A percentile compares a stretch with the other conserved stretches of the same genome.
phyloP scores from a whole-genome alignment of 768 basidiomycete species.

The Amyloporia xantha region DNA sequence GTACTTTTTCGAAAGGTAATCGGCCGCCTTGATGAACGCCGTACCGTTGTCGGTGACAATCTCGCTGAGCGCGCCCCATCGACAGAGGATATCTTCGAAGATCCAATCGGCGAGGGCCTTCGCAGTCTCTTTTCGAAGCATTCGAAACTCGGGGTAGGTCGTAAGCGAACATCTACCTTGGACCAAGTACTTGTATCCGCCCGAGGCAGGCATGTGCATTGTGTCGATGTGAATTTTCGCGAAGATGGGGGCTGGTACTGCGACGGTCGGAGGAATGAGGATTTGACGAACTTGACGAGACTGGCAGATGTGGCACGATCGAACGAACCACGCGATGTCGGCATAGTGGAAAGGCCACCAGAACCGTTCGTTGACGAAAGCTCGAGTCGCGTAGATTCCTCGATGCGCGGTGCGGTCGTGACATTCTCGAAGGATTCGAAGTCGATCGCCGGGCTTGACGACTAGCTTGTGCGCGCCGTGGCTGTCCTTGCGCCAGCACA shows the following conservation, averaged over 20 bases:
- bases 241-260: slow-evolving; percentile 22
- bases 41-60: slow-evolving; percentile 39
- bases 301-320: slow-evolving; percentile 35
- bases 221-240: slow-evolving; percentile 33
- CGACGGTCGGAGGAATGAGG: slow-evolving; percentile 17
- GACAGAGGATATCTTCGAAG: slow-evolving; percentile 30
- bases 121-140: slow-evolving; percentile 25
- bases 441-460: neutral
- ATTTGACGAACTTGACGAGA: slow-evolving; percentile 18
- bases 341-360: slow-evolving; percentile 22
- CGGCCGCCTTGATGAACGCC: slow-evolving; percentile 21
- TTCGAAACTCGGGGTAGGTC: slow-evolving; percentile 19
- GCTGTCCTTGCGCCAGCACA: slow-evolving; percentile 9
- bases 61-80: slow-evolving; percentile 32
- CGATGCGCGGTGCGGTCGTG: slow-evolving; percentile 18
- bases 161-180: slow-evolving; percentile 31
- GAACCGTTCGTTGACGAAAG: slow-evolving; percentile 10
- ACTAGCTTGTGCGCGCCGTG: slow-evolving; percentile 16
- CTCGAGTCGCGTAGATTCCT: slow-evolving; percentile 9
- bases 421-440: slow-evolving; percentile 5
- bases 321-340: slow-evolving; percentile 18
- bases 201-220: slow-evolving; percentile 33
- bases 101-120: slow-evolving; percentile 25
- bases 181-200: slow-evolving; percentile 29
- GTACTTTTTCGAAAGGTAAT: slow-evolving; percentile 22